Conservation (phyloP, 768 basidiomycete genomes). For the Mycena capillaripes region DNA sequence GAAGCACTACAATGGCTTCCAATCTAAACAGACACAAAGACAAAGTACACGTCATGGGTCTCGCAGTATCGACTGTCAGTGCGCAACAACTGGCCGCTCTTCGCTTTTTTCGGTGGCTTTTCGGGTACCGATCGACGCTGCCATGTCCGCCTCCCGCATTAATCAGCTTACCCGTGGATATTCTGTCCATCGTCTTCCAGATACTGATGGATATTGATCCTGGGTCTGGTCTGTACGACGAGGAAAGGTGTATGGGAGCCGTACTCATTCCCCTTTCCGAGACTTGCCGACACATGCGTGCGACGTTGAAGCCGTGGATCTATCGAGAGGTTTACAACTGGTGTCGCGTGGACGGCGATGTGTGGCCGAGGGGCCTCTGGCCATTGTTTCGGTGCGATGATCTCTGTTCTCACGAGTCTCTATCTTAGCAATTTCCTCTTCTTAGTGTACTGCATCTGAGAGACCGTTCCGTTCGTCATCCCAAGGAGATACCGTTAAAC, state of each 20-base stretch:
- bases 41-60: no score
- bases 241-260: conserved; percentile 8
- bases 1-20: no score
- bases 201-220: no score
- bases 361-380: background rate
- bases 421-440: background rate
- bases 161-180: no score
- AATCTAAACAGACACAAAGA: no score
- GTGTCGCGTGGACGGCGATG: background rate
- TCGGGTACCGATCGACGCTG: no score
- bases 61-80: no score
- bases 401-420: background rate
- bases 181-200: no score
- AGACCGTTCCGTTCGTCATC: background rate
- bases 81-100: no score
- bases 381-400: background rate
- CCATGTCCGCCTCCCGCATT: no score
- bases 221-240: no score
- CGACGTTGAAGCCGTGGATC: background rate
- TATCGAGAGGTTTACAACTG: conserved; percentile 5
- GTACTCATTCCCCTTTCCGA: conserved; percentile 8
- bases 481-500: background rate
- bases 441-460: background rate
- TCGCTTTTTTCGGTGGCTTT: no score
- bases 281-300: conserved; percentile 14